Evolutionary conservation across 192 early-diverging fungal species (phyloP), one percentile per base, ranked within the genome.

Genomic region (Kappamyces sp.): DNA sequence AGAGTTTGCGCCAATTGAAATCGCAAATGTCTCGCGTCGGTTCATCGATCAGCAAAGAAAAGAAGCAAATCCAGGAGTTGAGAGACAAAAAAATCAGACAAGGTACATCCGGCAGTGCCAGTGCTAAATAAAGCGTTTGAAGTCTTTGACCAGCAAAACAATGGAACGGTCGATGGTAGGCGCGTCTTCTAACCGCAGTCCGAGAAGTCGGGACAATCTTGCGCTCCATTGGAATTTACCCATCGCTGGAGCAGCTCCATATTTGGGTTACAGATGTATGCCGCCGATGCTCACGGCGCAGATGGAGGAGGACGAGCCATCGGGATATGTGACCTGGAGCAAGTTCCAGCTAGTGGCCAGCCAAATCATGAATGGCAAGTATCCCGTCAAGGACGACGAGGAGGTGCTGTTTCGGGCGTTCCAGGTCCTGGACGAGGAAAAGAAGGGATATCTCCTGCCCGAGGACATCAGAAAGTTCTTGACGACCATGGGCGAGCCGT

Each of bases 201-300:
- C 45, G 75, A 43, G 78, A 80, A 66, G 62, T 80, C 12, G 78
- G 78, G 3, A 71, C 78, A 11, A 70, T 80, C 33, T 49, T 80
- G 8, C 62, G 75, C 22, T 78, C 75, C 5, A 59, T 80, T 8
- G 67, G 67, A 14, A 48, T 80, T 3, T 75, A 73, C 46, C 72
- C 73, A 33, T 63, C 68, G 11, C 65, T 73, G 57, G 78, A 80
- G 54, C 67, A 77, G 38, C 57, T 80, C 6, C 42, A 49, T 47
- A 38, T 5, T 2, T 80, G 66, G 70, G 70, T 75, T 49, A 76
- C 65, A 47, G 72, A 80, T 62, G 73, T 69, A 50, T 69, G 3
- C 40, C 14, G n/a, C n/a, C n/a, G n/a, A n/a, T n/a, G n/a, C n/a
- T n/a, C n/a, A 41, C 34, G 12, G n/a, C 22, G 7, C 32, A 79